Base-by-base conservation (phyloP, 805 yeast genomes). In the Starmerella potacharoeniae region DNA sequence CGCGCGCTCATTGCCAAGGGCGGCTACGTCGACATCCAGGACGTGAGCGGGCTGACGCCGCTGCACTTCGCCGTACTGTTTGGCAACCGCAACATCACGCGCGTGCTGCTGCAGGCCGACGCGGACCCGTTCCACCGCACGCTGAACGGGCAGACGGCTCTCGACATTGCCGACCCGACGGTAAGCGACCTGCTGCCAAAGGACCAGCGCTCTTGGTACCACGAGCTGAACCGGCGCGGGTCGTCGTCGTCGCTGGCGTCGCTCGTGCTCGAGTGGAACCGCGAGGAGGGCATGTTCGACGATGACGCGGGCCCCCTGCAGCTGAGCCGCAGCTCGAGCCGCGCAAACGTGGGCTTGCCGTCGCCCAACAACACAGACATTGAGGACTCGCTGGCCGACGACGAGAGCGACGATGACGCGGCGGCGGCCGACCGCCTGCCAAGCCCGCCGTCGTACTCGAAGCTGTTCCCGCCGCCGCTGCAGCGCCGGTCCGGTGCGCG, bases 11-110 rank as follows among this genome's bases (percentile, higher is more conserved):
- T 90, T 4, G 80, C 76, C 50, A 79, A 71, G 42, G 83, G 82
- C 40, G 83, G 88, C 56, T 54, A 62, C 30, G 53, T 67, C 31
- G 90, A 87, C 68, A 73, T 76, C 48, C 79, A 78, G 63, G 98
- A 93, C 67, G 75, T 77, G 44, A 86, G 83, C 65, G 96, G 95
- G 1, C 79, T 79, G 58, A 83, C 96, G 0, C 95, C 98, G 5
- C 73, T 93, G 55, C 96, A 90, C 68, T 82, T 85, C 65, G 96
- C 97, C 0, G 79, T 88, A 35, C 67, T 90, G 62, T 74, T 76
- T 60, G 96, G 96, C 35, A 77, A 84, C 64, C 73, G 86, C 51
- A 82, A 78, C 37, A 58, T 58, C n/a, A 55, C 64, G 10, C 55
- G 66, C 11, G 48, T 58, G 55, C 58, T 64, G 17, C 56, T 64